These are phyloP conservation scores for Pichia manshurica DNA, from an alignment of 805 yeast genomes.

Conservation along the genomic window DNA sequence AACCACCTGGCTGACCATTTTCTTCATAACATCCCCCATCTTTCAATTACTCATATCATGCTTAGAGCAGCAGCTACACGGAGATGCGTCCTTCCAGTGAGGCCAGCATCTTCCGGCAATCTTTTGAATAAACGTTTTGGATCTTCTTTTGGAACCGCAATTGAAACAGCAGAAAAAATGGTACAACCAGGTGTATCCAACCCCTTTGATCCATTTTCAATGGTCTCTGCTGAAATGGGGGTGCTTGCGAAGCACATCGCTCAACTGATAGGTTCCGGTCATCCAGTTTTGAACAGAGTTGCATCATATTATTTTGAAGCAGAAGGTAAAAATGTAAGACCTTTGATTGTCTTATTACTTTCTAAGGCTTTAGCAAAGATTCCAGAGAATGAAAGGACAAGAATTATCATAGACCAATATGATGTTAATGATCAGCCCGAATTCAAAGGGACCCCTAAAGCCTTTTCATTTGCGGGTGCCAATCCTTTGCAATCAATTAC, in stretches of 20 bases:
- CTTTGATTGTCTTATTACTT: constrained; percentile 76
- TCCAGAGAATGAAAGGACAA: constrained; percentile 60
- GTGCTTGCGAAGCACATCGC: constrained; percentile 84
- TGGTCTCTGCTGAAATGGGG: constrained; percentile 92
- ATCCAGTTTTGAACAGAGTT: constrained; percentile 86
- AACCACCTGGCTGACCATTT: no score
- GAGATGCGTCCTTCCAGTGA: neutral
- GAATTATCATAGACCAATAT: constrained; percentile 52
- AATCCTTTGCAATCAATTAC: constrained; percentile 61
- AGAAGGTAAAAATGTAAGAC: constrained; percentile 94
- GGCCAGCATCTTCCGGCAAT: neutral
- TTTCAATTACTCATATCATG: neutral
- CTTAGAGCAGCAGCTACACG: constrained; percentile 2
- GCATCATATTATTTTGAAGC: constrained; percentile 94
- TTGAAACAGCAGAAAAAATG: constrained; percentile 66
- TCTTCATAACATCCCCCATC: no score
- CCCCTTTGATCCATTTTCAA: constrained; percentile 77
- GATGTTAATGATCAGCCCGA: constrained; percentile 67
- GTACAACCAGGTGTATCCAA: constrained; percentile 55
- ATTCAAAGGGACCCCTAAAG: constrained; percentile 50
- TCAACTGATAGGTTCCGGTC: constrained; percentile 82
- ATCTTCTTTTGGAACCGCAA: constrained; percentile 46
- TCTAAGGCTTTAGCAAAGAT: constrained; percentile 75
- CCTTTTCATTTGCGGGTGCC: constrained; percentile 52
- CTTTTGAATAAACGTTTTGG: constrained; percentile 13